A percentile compares a stretch with the other conserved stretches of the same genome.
phyloP scores from a whole-genome alignment of 805 yeast genomes.

The Candida sphagnicola region DNA sequence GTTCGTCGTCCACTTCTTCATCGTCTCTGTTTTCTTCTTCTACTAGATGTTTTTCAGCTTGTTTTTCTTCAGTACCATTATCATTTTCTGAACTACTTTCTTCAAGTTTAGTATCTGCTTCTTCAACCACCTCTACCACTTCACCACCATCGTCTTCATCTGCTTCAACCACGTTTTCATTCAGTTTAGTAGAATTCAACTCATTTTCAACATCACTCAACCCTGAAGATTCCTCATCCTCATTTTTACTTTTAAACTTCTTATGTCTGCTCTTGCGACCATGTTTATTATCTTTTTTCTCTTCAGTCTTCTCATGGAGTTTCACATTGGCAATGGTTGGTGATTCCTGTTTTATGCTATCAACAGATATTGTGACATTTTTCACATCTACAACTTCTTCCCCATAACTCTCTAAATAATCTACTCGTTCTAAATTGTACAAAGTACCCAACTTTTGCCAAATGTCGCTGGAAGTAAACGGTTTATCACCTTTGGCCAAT shows the following conservation, averaged over 20 bases:
- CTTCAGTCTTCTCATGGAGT: constrained; percentile 12
- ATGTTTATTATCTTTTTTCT: constrained; percentile 8
- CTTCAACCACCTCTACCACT: constrained; percentile 6
- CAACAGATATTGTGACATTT: constrained; percentile 2
- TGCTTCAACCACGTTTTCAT: constrained; percentile 6
- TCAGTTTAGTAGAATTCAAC: constrained; percentile 5
- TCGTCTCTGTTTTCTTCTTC: constrained; percentile 2
- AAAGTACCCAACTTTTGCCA: constrained; percentile 52
- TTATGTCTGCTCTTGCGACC: constrained; percentile 6
- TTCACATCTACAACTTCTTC: constrained; percentile 5
- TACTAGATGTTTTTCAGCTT: constrained; percentile 4
- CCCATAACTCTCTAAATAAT: constrained; percentile 43
- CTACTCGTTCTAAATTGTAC: constrained; percentile 58
- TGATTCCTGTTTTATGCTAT: constrained; percentile 5
- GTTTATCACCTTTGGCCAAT: constrained; percentile 11
- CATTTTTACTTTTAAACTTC: constrained; percentile 8
- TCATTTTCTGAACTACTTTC: constrained; percentile 17
- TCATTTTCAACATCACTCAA: constrained; percentile 11
- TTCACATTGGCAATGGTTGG: constrained; percentile 6
- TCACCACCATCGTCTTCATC: constrained; percentile 8
- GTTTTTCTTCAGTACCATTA: constrained; percentile 2
- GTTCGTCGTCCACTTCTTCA: constrained; percentile 19
- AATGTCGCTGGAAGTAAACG: constrained; percentile 46
- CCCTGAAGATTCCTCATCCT: constrained; percentile 9
- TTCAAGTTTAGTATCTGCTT: constrained; percentile 16